Evolutionary conservation across 1,284 basidiomycete genomes (phyloP).

Genomic region (Schizopora paradoxa): DNA sequence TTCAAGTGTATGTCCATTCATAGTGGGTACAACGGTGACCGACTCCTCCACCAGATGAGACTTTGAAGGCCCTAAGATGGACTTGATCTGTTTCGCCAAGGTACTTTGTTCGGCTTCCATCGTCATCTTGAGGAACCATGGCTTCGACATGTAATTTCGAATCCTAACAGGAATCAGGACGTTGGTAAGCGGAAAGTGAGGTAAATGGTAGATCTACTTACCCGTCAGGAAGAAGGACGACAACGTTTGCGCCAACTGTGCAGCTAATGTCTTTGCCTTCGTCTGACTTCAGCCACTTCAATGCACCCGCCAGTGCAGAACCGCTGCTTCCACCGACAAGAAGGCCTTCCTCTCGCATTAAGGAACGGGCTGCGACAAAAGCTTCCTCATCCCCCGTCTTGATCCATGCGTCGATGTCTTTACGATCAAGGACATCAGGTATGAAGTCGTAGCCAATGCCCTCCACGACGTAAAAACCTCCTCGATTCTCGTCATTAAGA

Average conservation of each 20-base stretch:
- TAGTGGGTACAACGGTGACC: too few relatives aligned
- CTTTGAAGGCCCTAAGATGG: slow-evolving; percentile 31
- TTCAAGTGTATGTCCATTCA: too few relatives aligned
- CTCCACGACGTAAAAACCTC: slow-evolving; percentile 76
- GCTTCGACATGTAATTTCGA: slow-evolving; percentile 95
- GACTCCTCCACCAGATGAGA: too few relatives aligned
- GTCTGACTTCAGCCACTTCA: slow-evolving; percentile 72
- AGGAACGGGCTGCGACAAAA: slow-evolving; percentile 66
- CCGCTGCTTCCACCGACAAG: slow-evolving; percentile 92
- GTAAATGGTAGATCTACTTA: slow-evolving; percentile 32
- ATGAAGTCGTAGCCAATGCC: slow-evolving; percentile 95
- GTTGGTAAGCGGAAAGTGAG: slow-evolving; percentile 2
- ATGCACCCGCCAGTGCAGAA: slow-evolving; percentile 72
- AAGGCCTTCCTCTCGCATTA: slow-evolving; percentile 88
- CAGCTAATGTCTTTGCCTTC: slow-evolving; percentile 65
- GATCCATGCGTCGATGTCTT: slow-evolving; percentile 72
- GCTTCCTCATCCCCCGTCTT: slow-evolving; percentile 84
- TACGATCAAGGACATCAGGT: slow-evolving; percentile 72
- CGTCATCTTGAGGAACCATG: slow-evolving; percentile 73
- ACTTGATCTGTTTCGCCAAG: slow-evolving; percentile 44
- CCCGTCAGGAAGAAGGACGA: slow-evolving; percentile 89
- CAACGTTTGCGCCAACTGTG: slow-evolving; percentile 78
- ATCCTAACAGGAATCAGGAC: slow-evolving; percentile 44
- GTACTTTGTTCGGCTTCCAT: slow-evolving; percentile 49
- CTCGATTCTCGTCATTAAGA: slow-evolving; percentile 56